Evolutionary conservation across 2,329 filamentous ascomycete genomes (phyloP).

Genomic region (Cladobotryum mycophilum): DNA sequence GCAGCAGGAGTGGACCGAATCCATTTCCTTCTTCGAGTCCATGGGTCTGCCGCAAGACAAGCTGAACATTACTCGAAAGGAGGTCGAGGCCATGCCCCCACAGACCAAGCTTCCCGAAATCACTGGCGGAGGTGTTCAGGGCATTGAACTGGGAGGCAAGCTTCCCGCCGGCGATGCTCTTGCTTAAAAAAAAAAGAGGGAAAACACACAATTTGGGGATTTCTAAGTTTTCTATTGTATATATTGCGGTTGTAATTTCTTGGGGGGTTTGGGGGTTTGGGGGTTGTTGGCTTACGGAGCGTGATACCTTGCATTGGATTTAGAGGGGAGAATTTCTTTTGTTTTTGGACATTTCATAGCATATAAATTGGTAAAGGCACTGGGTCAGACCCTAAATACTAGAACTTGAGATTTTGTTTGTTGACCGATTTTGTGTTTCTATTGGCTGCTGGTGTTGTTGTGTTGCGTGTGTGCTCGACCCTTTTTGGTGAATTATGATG

Average conservation of each 20-base stretch:
- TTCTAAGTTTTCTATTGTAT: neutral
- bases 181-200: conserved; percentile 3
- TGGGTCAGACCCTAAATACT: too few species aligned
- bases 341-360: too few species aligned
- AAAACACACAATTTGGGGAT: neutral
- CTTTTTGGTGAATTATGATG: too few species aligned
- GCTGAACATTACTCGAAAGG: conserved; percentile 14
- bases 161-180: conserved; percentile 3
- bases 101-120: neutral
- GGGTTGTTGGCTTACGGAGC: neutral
- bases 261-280: too few species aligned
- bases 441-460: too few species aligned
- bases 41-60: conserved; percentile 37
- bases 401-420: too few species aligned
- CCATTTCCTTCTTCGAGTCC: conserved; percentile 36
- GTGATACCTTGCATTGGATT: conserved; percentile 8
- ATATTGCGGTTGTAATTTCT: neutral
- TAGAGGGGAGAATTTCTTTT: neutral
- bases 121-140: neutral
- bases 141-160: conserved; percentile 5
- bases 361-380: too few species aligned
- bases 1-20: conserved; percentile 50
- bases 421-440: too few species aligned
- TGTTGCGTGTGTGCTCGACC: too few species aligned
- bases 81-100: conserved; percentile 14